Base-by-base conservation (phyloP, 2,329 filamentous ascomycete genomes). In the Ilyonectria mors-panacis region DNA sequence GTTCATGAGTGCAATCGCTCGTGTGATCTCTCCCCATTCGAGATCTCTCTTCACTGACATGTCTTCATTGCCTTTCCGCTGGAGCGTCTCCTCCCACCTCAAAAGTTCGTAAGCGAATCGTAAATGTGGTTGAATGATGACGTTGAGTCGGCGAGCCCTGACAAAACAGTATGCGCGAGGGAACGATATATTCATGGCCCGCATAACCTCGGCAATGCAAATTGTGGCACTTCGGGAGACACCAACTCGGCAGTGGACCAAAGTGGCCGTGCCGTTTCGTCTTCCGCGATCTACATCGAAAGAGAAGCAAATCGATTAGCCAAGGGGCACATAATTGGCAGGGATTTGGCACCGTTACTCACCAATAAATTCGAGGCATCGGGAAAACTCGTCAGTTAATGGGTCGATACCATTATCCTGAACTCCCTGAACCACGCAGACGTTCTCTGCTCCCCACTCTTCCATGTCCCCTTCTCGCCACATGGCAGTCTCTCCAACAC, bases 161-260 rank as follows among this genome's bases (percentile, higher is more conserved):
- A 99, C 96, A 80, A 95, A 98, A 80, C 96, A 98, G 81, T 99
- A 99, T 66, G 96, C 96, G 62, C 93, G 89, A 13, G 96, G 94
- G 75, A 98, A 95, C 0, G 94, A 96, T 71, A 98, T 83, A 23
- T 89, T 86, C 74, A 94, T 81, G 28, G 92, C 86, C 39, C 92
- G 91, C 96, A 99, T 99, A 39, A 98, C 94, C 81, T 98, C 95
- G n/a, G 96, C 96, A 76, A 99, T 99, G 79, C 96, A 98, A 68
- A 99, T 98, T 2, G 95, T 99, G 13, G 96, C 96, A 69, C 94
- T 97, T 58, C 96, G 90, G 57, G 95, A 98, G 61, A 99, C 96
- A 54, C 96, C 96, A 8, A 99, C 96, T 19, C 96, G 92, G 79
- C 96, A 99, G 79, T 99, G 96, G 17, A 99, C 96, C 63, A 99